Percentiles rank a stretch among this genome's conserved stretches.
phyloP scores from a whole-genome alignment of 306 rosid species.

The Prunus armeniaca region DNA sequence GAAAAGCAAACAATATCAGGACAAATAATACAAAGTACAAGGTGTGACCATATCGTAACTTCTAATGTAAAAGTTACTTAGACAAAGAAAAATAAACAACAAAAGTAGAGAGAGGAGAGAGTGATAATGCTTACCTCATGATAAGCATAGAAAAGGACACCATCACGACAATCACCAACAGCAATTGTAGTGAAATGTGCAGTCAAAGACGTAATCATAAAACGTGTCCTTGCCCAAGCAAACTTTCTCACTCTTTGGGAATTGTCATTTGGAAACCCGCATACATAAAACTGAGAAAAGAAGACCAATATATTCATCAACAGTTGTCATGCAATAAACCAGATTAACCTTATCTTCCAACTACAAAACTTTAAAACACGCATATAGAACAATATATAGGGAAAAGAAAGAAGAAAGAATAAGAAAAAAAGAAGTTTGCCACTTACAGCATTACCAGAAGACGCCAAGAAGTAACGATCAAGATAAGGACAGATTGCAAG shows the following conservation, averaged over 20 bases:
- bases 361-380: background rate
- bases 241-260: slow-evolving; percentile 60
- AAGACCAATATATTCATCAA: slow-evolving; percentile 34
- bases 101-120: background rate
- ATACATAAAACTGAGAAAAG: slow-evolving; percentile 71
- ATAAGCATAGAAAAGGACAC: slow-evolving; percentile 70
- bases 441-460: slow-evolving; percentile 88
- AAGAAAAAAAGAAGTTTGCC: slow-evolving; percentile 6
- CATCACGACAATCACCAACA: slow-evolving; percentile 97
- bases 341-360: background rate
- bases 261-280: slow-evolving; percentile 83
- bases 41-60: slow-evolving; percentile 4
- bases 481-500: slow-evolving; percentile 85
- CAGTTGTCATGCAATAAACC: background rate
- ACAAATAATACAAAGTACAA: slow-evolving; percentile 19
- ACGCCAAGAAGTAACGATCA: slow-evolving; percentile 89
- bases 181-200: slow-evolving; percentile 80
- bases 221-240: slow-evolving; percentile 67
- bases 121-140: slow-evolving; percentile 64
- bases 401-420: background rate
- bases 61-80: slow-evolving; percentile 13
- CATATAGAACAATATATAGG: background rate
- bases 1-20: slow-evolving; percentile 25
- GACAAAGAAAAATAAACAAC: background rate
- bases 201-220: slow-evolving; percentile 71